Base-by-base conservation (phyloP, 257 asterid genomes). In the Fraxinus excelsior region DNA sequence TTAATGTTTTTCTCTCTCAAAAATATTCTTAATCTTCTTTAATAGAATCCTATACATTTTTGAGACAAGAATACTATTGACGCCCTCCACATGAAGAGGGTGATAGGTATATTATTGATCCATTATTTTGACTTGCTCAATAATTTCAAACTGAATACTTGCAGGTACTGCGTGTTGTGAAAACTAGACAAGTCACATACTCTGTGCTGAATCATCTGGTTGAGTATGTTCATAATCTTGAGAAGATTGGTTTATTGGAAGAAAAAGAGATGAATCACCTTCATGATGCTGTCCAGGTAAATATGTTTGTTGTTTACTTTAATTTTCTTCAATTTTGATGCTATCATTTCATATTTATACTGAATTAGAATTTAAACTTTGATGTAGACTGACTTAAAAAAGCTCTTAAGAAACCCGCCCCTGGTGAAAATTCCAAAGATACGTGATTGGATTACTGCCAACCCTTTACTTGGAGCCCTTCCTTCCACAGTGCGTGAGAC, bases 211-310 rank as follows among this genome's bases (percentile, higher is more conserved):
- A 86, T 83, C 94, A 89, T 80, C 86, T 96, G 87, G 88, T 86
- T 75, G 90, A 84, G 71, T 96, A 93, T 83, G 93, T 96, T 83
- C 88, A 89, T 82, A 89, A 93, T 84, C 99, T 96, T 75, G 96
- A 93, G 86, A 93, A 91, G 88, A 90, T 88, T 81, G 99, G 99
- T 60, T 80, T 96, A 74, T 83, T 96, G 76, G 99, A 91, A 88
- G 97, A 87, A 80, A 93, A 91, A 77, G 99, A 96, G 92, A 91
- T 85, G 92, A 83, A 78, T 74, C 99, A 91, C 81, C 96, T 96
- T 75, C 97, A 96, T 62, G 97, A 96, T 80, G 94, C 97, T 65
- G 97, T 96, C 83, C 98, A 96, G 95, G 98, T 96, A 84, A 78
- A 76, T 70, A 28, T 66, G 77, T 49, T 64, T 40, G 64, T 73